Percentiles rank a stretch among this genome's conserved stretches.
phyloP scores from a whole-genome alignment of 148 eudicot species.

The Talinum fruticosum region DNA sequence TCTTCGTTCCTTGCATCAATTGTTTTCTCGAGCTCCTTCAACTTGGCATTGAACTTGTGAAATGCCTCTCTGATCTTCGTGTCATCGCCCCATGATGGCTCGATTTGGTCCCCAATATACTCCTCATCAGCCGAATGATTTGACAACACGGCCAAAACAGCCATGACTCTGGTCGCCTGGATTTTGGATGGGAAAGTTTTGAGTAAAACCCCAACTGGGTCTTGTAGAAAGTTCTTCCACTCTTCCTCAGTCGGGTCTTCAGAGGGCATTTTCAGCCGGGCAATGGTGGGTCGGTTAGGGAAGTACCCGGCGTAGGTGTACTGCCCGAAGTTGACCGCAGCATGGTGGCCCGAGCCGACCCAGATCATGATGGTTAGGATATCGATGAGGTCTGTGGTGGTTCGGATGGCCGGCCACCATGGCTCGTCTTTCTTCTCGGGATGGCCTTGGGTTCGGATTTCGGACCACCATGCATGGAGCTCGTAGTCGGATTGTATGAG shows the following conservation, averaged over 20 bases:
- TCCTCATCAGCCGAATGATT: slow-evolving; percentile 72
- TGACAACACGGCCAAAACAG: slow-evolving; percentile 53
- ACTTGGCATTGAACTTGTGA: slow-evolving; percentile 39
- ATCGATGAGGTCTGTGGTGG: slow-evolving; percentile 36
- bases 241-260: slow-evolving; percentile 47
- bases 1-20: slow-evolving; percentile 57
- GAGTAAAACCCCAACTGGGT: slow-evolving; percentile 38
- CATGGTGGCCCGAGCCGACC: slow-evolving; percentile 81
- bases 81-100: slow-evolving; percentile 51
- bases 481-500: slow-evolving; percentile 45
- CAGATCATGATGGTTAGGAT: slow-evolving; percentile 67
- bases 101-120: slow-evolving; percentile 51
- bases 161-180: slow-evolving; percentile 61
- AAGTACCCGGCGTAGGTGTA: slow-evolving; percentile 62
- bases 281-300: slow-evolving; percentile 65
- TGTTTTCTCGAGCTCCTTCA: slow-evolving; percentile 50
- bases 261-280: slow-evolving; percentile 57
- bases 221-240: slow-evolving; percentile 32
- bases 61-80: slow-evolving; percentile 39
- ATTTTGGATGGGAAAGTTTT: slow-evolving; percentile 53
- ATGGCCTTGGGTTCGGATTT: slow-evolving; percentile 59
- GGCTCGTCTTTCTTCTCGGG: slow-evolving; percentile 66
- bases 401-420: slow-evolving; percentile 72
- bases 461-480: slow-evolving; percentile 81
- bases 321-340: slow-evolving; percentile 85